Evolutionary conservation across 768 basidiomycete genomes (phyloP), one percentile per base, ranked within the genome.

Genomic region (Collybia sordida): DNA sequence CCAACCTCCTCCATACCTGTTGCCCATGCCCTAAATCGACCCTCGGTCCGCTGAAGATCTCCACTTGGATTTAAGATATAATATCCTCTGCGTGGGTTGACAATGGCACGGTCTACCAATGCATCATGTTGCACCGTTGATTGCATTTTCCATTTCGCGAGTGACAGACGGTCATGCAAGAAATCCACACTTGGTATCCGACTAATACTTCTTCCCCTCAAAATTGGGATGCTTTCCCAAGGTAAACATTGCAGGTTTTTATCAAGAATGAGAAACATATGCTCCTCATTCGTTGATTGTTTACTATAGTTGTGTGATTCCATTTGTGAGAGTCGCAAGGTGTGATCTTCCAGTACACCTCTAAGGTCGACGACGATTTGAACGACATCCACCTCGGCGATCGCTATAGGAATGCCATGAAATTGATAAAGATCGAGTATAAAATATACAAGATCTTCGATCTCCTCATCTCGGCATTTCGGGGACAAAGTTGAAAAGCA

Each of bases 381-480:
- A 58, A 90, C 88, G 42, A 96, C 79, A 63, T 98, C 96, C 6
- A 98, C 81, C 64, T 99, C 96, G 18, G 93, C 87, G 37, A 88
- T 83, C 0, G 93, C 92, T 21, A 98, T 82, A 0, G 88, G 85
- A 2, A 93, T 79, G 1, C 96, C 95, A 53, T 94, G 87, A 69
- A 96, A 90, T 62, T 96, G 93, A 63, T 96, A 96, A 0, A 97
- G 75, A 61, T 98, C 97, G 19, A 98, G 74, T 25, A 98, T 78
- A 70, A 96, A 98, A 64, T 94, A 98, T 2, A 92, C 81, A 27
- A 98, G 73, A 63, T 99, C 97, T 65, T 98, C 97, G 7, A 98
- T 74, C 62, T 99, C 97, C 63, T 99, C 96, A 58, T 96, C 90
- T 25, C 82, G 80, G 58, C 90, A 93, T 59, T 83, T 82, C 0